Percentiles rank a stretch among this genome's conserved stretches.
These are phyloP conservation scores for Entomophthora muscae DNA, from an alignment of 371 early-diverging fungal genomes.

Conservation along the genomic window DNA sequence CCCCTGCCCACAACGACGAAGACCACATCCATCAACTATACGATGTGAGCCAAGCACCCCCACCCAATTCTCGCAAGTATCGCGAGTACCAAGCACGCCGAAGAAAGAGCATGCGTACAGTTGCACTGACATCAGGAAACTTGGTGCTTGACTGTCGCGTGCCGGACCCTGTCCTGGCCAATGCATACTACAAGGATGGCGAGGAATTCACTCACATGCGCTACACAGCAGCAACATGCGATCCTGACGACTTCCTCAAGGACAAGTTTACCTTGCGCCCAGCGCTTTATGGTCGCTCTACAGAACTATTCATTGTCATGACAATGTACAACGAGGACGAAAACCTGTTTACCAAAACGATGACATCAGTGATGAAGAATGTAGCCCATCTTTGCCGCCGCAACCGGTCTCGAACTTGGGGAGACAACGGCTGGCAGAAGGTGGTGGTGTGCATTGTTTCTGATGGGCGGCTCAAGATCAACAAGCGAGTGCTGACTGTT, in stretches of 20 bases:
- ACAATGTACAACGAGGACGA: constrained; percentile 85
- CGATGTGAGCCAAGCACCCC: constrained; percentile 1
- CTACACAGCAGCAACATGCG: constrained; percentile 68
- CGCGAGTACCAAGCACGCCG: constrained; percentile 3
- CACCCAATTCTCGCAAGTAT: constrained; percentile 1
- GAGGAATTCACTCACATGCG: constrained; percentile 59
- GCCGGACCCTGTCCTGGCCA: constrained; percentile 29
- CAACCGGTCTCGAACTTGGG: constrained; percentile 47
- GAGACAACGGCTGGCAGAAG: constrained; percentile 66
- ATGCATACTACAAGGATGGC: constrained; percentile 22
- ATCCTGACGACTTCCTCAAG: constrained; percentile 60
- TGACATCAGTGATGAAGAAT: constrained; percentile 57
- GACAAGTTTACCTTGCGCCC: constrained; percentile 64
- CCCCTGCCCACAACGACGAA: background rate
- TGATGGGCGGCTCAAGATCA: constrained; percentile 43
- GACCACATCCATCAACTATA: background rate
- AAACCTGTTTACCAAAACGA: constrained; percentile 55
- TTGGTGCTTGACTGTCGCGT: constrained; percentile 49
- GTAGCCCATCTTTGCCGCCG: constrained; percentile 56
- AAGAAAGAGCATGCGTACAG: constrained; percentile 17
- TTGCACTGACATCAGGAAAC: constrained; percentile 45
- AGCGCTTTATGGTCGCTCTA: constrained; percentile 46
- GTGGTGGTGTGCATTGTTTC: constrained; percentile 62
- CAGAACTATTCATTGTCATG: constrained; percentile 78
- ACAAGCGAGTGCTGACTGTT: constrained; percentile 44